Conservation (phyloP, 306 rosid genomes). For the Vigna radiata region DNA sequence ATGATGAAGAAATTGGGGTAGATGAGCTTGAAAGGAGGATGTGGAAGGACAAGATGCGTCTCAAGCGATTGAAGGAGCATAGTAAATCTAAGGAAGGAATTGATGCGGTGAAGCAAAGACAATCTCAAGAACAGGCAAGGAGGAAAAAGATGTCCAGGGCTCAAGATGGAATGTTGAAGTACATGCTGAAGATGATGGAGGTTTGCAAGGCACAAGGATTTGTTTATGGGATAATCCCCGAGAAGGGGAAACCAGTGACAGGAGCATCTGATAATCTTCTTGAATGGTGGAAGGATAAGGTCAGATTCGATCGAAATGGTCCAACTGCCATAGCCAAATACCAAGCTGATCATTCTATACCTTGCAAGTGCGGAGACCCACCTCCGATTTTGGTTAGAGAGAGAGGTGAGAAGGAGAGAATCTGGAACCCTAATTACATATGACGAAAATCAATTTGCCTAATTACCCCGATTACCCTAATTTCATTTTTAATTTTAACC, state of each 20-base stretch:
- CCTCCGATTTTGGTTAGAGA: no score
- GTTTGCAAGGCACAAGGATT: no score
- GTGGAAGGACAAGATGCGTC: conserved; percentile 74
- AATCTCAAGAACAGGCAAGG: conserved; percentile 84
- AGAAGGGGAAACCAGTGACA: no score
- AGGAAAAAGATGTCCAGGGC: no score
- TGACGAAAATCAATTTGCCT: no score
- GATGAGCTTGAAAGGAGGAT: conserved; percentile 84
- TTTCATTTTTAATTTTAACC: no score
- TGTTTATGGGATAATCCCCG: no score
- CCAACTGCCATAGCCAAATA: conserved; percentile 83
- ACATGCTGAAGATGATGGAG: no score
- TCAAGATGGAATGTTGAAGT: no score
- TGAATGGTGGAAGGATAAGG: conserved; percentile 91
- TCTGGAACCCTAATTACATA: no score
- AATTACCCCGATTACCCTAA: no score
- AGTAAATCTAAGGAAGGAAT: conserved; percentile 62
- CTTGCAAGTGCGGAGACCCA: neutral
- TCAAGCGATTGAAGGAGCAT: conserved; percentile 67
- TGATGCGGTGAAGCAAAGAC: conserved; percentile 66
- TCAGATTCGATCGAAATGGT: conserved; percentile 80
- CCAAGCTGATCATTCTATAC: conserved; percentile 66
- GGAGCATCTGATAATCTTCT: conserved; percentile 87
- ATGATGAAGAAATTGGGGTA: conserved; percentile 70
- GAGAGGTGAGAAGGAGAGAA: no score